Percentiles rank a stretch among this genome's conserved stretches.
Conservation (phyloP, 306 rosid species). For the Benincasa hispida region DNA sequence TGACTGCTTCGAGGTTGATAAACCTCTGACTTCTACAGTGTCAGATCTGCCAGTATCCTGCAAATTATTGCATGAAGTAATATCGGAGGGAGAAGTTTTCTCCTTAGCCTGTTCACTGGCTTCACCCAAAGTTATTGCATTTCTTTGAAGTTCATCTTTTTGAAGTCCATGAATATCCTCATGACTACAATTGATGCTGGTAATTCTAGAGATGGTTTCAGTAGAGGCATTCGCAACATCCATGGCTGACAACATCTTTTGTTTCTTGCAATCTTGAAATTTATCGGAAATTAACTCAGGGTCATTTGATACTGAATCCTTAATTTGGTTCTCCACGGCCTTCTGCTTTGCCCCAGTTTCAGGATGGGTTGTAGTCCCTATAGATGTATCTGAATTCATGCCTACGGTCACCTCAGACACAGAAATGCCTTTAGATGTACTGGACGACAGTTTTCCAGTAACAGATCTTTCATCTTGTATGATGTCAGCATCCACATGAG, state of each 20-base stretch:
- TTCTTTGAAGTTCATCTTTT: slow-evolving; percentile 21
- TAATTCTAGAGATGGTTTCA: slow-evolving; percentile 18
- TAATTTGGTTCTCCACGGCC: slow-evolving; percentile 23
- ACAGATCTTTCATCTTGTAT: slow-evolving; percentile 18
- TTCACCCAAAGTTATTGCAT: slow-evolving; percentile 15
- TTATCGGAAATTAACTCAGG: slow-evolving; percentile 28
- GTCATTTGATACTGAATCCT: slow-evolving; percentile 21
- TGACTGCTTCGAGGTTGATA: slow-evolving; percentile 22
- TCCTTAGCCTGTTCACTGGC: slow-evolving; percentile 22
- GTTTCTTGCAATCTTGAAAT: slow-evolving; percentile 40
- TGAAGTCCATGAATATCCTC: slow-evolving; percentile 10
- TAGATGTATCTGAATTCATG: slow-evolving; percentile 31
- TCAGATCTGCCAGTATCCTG: slow-evolving; percentile 21
- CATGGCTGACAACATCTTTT: slow-evolving; percentile 36
- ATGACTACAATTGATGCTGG: slow-evolving; percentile 10
- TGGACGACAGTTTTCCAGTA: slow-evolving; percentile 12
- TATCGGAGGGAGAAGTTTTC: slow-evolving; percentile 24
- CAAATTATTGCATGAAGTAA: slow-evolving; percentile 26
- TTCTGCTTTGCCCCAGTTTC: slow-evolving; percentile 43
- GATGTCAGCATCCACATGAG: slow-evolving; percentile 11
- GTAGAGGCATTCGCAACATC: slow-evolving; percentile 27
- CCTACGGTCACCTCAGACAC: slow-evolving; percentile 14
- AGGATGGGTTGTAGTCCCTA: slow-evolving; percentile 9
- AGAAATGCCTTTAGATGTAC: slow-evolving; percentile 20
- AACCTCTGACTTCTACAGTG: slow-evolving; percentile 22